Percentiles rank a stretch among this genome's conserved stretches.
These are phyloP conservation scores for Wickerhamiella parazyma DNA, from an alignment of 805 yeast species.

Conservation along the genomic window DNA sequence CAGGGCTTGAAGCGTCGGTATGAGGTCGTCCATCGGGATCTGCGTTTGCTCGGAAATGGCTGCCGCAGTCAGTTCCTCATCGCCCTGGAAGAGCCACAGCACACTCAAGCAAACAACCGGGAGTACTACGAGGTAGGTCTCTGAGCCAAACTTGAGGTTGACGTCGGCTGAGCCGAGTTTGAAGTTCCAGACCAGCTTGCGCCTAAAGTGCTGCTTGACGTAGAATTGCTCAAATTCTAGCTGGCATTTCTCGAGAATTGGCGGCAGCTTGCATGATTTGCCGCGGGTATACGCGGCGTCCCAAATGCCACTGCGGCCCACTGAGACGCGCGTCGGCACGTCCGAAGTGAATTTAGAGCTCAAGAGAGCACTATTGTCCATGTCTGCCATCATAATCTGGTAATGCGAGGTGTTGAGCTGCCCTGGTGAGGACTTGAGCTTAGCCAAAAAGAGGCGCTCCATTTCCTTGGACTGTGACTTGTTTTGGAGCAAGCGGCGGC, in stretches of 20 bases:
- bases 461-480: slow-evolving; percentile 69
- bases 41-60: slow-evolving; percentile 54
- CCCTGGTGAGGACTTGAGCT: slow-evolving; percentile 74
- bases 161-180: slow-evolving; percentile 74
- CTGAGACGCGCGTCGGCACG: slow-evolving; percentile 43
- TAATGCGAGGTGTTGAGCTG: slow-evolving; percentile 82
- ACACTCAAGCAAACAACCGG: slow-evolving; percentile 72
- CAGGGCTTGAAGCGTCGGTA: slow-evolving; percentile 67
- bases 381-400: slow-evolving; percentile 89
- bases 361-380: slow-evolving; percentile 53
- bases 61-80: slow-evolving; percentile 36
- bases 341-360: slow-evolving; percentile 44
- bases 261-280: slow-evolving; percentile 37
- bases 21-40: slow-evolving; percentile 60
- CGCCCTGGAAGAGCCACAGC: slow-evolving; percentile 56
- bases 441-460: slow-evolving; percentile 49
- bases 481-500: slow-evolving; percentile 77
- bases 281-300: slow-evolving; percentile 66
- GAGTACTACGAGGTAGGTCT: slow-evolving; percentile 65
- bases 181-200: slow-evolving; percentile 65
- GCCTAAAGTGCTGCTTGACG: slow-evolving; percentile 37
- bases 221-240: slow-evolving; percentile 41
- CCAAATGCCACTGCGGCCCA: slow-evolving; percentile 59
- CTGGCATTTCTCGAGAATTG: slow-evolving; percentile 31
- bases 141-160: slow-evolving; percentile 50